These are phyloP conservation scores for Tremellales sp. DNA, from an alignment of 1,284 basidiomycete species.

Conservation along the genomic window DNA sequence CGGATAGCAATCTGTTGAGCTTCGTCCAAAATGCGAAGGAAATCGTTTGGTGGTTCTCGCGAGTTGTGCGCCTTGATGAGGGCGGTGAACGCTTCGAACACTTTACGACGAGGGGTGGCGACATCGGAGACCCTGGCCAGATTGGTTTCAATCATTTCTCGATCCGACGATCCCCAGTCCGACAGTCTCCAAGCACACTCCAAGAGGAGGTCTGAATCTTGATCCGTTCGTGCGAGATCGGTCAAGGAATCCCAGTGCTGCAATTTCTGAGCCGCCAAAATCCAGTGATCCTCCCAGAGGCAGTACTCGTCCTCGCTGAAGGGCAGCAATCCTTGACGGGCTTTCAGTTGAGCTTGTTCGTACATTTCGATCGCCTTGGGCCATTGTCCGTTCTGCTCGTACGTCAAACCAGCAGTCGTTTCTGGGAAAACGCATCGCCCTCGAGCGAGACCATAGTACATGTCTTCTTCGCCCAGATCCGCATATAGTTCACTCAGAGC, in stretches of 20 bases:
- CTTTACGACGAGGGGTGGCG: constrained; percentile 85
- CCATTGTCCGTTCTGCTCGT: constrained; percentile 98
- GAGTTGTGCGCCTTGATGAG: constrained; percentile 58
- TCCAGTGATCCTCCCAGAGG: constrained; percentile 99
- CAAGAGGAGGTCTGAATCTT: constrained; percentile 85
- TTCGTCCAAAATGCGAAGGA: constrained; percentile 85
- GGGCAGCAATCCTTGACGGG: constrained; percentile 74
- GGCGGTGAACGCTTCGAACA: constrained; percentile 93
- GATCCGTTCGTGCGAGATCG: constrained; percentile 87
- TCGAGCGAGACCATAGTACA: constrained; percentile 97
- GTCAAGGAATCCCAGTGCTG: constrained; percentile 97
- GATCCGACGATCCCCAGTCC: constrained; percentile 71
- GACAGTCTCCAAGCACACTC: constrained; percentile 94
- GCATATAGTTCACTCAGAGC: constrained; percentile 94
- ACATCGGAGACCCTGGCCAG: constrained; percentile 77
- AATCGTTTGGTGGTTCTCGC: constrained; percentile 56
- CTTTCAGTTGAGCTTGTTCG: constrained; percentile 85
- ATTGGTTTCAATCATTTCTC: constrained; percentile 78
- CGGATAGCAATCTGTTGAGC: constrained; percentile 94
- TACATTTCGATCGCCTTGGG: constrained; percentile 85
- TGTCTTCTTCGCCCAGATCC: constrained; percentile 91
- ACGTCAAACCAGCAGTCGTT: constrained; percentile 87
- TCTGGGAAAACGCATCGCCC: constrained; percentile 82
- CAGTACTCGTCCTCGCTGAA: constrained; percentile 96
- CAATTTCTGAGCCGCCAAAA: constrained; percentile 89